phyloP scores from a whole-genome alignment of 192 early-diverging fungal genomes.

The Coemansia sp. region DNA sequence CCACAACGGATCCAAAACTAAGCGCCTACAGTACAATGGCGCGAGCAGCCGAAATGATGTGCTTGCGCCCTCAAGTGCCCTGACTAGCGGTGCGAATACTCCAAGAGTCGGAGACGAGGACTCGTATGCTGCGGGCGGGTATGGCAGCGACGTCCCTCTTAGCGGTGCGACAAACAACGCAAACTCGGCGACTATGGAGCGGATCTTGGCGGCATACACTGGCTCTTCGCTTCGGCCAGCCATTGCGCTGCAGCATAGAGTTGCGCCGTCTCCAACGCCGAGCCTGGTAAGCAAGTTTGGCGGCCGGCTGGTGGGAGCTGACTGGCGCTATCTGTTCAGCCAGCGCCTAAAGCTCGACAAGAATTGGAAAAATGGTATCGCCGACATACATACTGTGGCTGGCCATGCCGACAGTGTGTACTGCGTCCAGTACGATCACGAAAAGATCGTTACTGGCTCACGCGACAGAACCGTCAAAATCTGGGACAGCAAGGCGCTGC shows the following conservation, averaged over 20 bases:
- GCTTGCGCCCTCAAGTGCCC: constrained; percentile 5
- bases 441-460: constrained; percentile 75
- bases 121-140: neutral
- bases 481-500: constrained; percentile 73
- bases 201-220: constrained; percentile 30
- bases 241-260: constrained; percentile 46
- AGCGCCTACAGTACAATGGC: neutral
- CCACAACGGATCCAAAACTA: constrained; percentile 5
- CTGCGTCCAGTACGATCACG: constrained; percentile 82
- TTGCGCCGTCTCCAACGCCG: constrained; percentile 41
- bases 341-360: constrained; percentile 61
- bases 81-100: constrained; percentile 28
- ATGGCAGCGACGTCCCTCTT: neutral
- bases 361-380: constrained; percentile 49
- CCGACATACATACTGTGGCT: constrained; percentile 56
- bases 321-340: constrained; percentile 76
- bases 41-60: neutral
- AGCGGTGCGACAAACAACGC: neutral
- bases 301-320: constrained; percentile 17
- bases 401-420: constrained; percentile 89
- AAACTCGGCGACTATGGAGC: constrained; percentile 6
- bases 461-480: constrained; percentile 74
- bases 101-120: constrained; percentile 31
- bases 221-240: constrained; percentile 47
- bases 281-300: constrained; percentile 10